Conservation (phyloP, 768 basidiomycete species). For the Boletus pseudopeckii region DNA sequence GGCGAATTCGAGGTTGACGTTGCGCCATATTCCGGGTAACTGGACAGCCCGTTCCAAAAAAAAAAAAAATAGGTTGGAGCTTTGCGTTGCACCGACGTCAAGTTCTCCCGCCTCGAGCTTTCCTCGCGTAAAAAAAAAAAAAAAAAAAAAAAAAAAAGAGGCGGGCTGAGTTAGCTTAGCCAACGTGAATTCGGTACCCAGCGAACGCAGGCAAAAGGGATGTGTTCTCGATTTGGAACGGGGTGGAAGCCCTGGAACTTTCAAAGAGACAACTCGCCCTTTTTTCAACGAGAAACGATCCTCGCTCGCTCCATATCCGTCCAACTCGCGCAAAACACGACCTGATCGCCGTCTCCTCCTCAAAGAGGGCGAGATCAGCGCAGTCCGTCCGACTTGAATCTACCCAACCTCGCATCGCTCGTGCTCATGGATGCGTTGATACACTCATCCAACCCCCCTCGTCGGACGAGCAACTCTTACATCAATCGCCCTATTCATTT, state of each 20-base stretch:
- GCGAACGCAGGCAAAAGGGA: conserved; percentile 1
- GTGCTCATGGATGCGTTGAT: conserved; percentile 20
- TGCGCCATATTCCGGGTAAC: conserved; percentile 28
- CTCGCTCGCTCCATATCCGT: conserved; percentile 6
- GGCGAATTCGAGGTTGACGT: neutral
- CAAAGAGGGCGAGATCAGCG: conserved; percentile 8
- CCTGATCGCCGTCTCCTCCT: conserved; percentile 9
- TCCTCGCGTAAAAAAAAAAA: neutral
- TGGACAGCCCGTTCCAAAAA: neutral
- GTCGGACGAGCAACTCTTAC: conserved; percentile 26
- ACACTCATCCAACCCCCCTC: conserved; percentile 16
- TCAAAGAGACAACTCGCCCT: neutral
- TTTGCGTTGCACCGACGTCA: neutral
- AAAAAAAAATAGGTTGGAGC: too few relatives aligned
- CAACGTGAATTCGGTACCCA: conserved; percentile 12
- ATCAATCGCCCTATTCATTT: conserved; percentile 49
- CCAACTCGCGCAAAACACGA: conserved; percentile 8
- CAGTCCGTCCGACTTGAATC: neutral
- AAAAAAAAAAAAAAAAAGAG: too few relatives aligned
- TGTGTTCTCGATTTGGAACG: conserved; percentile 26
- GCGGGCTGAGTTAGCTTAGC: conserved; percentile 4
- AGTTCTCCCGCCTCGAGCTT: neutral
- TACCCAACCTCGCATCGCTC: neutral
- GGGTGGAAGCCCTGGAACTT: conserved; percentile 5
- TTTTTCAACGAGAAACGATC: neutral